Percentiles rank a stretch among this genome's conserved stretches.
These are phyloP conservation scores for Pichia heedii DNA, from an alignment of 805 yeast genomes.

Conservation along the genomic window DNA sequence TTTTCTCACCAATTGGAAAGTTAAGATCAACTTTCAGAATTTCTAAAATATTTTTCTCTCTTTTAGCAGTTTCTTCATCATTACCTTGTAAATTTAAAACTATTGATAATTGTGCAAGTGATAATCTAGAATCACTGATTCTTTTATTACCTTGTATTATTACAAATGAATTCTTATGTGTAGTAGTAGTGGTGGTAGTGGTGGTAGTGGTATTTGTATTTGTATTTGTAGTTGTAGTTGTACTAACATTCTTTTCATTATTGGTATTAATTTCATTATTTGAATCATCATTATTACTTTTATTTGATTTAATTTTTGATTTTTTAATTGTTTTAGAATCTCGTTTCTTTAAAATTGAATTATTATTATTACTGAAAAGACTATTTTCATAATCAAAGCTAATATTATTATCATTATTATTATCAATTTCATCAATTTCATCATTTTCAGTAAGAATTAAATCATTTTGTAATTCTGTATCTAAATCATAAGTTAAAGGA, in stretches of 20 bases:
- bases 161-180: not conserved
- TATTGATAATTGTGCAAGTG: constrained; percentile 45
- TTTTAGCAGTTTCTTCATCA: constrained; percentile 43
- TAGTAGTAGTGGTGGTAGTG: too few species aligned
- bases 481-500: not conserved
- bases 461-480: not conserved
- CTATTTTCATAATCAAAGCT: too few species aligned
- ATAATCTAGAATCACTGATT: constrained; percentile 43
- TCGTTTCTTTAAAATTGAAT: not conserved
- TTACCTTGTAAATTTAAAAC: constrained; percentile 41
- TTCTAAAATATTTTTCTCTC: constrained; percentile 45
- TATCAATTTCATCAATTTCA: not conserved
- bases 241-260: too few species aligned
- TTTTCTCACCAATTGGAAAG: constrained; percentile 65
- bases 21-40: constrained; percentile 50
- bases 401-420: not conserved
- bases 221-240: too few species aligned
- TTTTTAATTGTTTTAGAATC: not conserved
- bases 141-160: constrained; percentile 10
- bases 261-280: too few species aligned
- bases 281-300: too few species aligned
- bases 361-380: not conserved
- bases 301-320: too few species aligned
- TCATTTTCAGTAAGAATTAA: not conserved
- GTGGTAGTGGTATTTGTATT: too few species aligned